Conservation (phyloP, 441 rosid genomes). For the Populus tomentosa region DNA sequence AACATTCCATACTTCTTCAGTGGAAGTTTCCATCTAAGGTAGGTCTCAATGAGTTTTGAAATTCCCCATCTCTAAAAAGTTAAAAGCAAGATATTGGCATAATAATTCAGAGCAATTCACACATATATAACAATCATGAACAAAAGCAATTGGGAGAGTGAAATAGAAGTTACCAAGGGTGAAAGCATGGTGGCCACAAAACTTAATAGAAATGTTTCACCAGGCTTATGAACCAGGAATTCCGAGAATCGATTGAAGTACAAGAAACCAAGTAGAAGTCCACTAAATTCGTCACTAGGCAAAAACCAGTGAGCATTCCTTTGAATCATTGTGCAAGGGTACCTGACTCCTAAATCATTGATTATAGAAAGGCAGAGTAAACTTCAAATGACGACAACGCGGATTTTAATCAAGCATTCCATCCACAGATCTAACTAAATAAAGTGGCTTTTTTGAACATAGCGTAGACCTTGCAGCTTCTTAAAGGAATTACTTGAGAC, state of each 20-base stretch:
- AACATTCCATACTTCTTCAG: constrained; percentile 20
- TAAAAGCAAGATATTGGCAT: neutral
- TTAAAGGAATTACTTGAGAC: neutral
- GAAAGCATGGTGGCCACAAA: constrained; percentile 10
- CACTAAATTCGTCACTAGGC: constrained; percentile 30
- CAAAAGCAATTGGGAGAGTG: neutral
- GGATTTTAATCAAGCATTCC: neutral
- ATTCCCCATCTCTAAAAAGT: constrained; percentile 20
- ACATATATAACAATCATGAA: neutral
- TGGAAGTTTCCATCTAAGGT: constrained; percentile 15
- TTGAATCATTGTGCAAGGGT: constrained; percentile 40
- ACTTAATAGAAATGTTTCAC: constrained; percentile 15
- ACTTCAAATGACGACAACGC: neutral
- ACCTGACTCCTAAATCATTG: constrained; percentile 4
- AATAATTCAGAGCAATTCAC: neutral
- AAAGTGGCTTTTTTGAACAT: neutral
- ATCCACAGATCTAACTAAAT: neutral
- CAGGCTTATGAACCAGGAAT: constrained; percentile 37
- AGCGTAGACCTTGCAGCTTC: neutral
- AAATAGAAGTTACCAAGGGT: constrained; percentile 12
- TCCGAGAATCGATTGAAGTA: constrained; percentile 38
- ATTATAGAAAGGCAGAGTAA: neutral
- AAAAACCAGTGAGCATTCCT: constrained; percentile 38
- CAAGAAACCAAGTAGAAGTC: constrained; percentile 22
- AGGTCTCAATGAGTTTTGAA: constrained; percentile 11